Conservation (phyloP, 2,329 filamentous ascomycete genomes). For the Diplodia intermedia region DNA sequence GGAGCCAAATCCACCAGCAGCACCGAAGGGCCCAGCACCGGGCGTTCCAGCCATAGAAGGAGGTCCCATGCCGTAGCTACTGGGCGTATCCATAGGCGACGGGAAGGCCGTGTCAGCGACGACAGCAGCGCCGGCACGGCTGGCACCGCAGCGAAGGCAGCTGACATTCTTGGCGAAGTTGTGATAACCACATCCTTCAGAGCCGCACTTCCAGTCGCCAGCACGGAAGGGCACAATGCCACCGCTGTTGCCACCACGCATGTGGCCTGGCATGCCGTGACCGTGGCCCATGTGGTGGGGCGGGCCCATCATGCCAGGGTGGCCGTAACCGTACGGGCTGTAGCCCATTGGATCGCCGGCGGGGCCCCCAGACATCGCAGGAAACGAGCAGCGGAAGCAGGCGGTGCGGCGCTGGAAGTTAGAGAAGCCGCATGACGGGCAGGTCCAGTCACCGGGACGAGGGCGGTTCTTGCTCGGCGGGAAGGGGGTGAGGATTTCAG, state of each 20-base stretch:
- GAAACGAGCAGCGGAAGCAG: constrained; percentile 98
- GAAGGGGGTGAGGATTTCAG: constrained; percentile 95
- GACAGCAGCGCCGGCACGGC: constrained; percentile 89
- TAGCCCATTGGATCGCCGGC: constrained; percentile 71
- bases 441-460: constrained; percentile 97
- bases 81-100: constrained; percentile 85
- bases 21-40: constrained; percentile 75
- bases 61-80: constrained; percentile 83
- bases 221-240: constrained; percentile 95
- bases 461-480: constrained; percentile 98
- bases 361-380: constrained; percentile 83
- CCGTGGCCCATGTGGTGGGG: constrained; percentile 75
- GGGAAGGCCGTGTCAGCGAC: constrained; percentile 93
- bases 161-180: constrained; percentile 99
- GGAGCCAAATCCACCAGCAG: constrained; percentile 70
- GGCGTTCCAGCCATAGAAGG: constrained; percentile 80
- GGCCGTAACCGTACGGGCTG: constrained; percentile 62
- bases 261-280: constrained; percentile 63
- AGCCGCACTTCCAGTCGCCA: constrained; percentile 98
- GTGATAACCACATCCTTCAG: constrained; percentile 96
- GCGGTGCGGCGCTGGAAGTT: constrained; percentile 99
- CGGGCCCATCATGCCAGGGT: constrained; percentile 65
- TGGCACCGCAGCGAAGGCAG: constrained; percentile 94
- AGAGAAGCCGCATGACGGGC: constrained; percentile 96
- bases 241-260: constrained; percentile 74